Evolutionary conservation across 2,329 filamentous ascomycete species (phyloP).

Genomic region (Microcera coccophila): DNA sequence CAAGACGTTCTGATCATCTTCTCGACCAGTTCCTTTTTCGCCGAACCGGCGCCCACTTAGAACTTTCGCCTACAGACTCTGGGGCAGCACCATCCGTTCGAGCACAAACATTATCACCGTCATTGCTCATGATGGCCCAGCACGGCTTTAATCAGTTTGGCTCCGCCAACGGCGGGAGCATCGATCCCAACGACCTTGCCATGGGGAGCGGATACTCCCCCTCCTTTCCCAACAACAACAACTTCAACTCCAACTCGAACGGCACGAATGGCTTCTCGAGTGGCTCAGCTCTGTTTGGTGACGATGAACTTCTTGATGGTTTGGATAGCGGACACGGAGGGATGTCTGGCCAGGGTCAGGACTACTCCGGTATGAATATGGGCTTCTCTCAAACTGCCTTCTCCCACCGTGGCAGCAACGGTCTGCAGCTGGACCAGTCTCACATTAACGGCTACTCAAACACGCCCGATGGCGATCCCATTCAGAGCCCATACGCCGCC

Average conservation of each 20-base stretch:
- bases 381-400: slow-evolving; percentile 53
- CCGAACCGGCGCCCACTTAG: slow-evolving; percentile 22
- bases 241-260: slow-evolving; percentile 57
- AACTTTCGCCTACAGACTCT: slow-evolving; percentile 20
- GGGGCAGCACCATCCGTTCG: slow-evolving; percentile 18
- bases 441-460: slow-evolving; percentile 81
- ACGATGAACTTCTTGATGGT: slow-evolving; percentile 82
- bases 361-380: slow-evolving; percentile 57
- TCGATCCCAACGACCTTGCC: slow-evolving; percentile 82
- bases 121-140: slow-evolving; percentile 45
- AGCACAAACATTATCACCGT: slow-evolving; percentile 9
- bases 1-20: slow-evolving; percentile 10
- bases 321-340: slow-evolving; percentile 56
- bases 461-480: slow-evolving; percentile 86
- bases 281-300: slow-evolving; percentile 74
- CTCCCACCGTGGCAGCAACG: slow-evolving; percentile 52
- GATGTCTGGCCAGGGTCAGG: slow-evolving; percentile 53
- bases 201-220: slow-evolving; percentile 61
- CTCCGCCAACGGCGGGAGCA: slow-evolving; percentile 52
- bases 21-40: slow-evolving; percentile 15
- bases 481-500: slow-evolving; percentile 83
- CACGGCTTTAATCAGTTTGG: slow-evolving; percentile 56
- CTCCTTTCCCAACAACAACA: slow-evolving; percentile 49
- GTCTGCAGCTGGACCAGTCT: slow-evolving; percentile 60
- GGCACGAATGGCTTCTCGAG: slow-evolving; percentile 70